Evolutionary conservation across 2,329 filamentous ascomycete species (phyloP), one percentile per base, ranked within the genome.

Genomic region (Paecilomyces formosus): DNA sequence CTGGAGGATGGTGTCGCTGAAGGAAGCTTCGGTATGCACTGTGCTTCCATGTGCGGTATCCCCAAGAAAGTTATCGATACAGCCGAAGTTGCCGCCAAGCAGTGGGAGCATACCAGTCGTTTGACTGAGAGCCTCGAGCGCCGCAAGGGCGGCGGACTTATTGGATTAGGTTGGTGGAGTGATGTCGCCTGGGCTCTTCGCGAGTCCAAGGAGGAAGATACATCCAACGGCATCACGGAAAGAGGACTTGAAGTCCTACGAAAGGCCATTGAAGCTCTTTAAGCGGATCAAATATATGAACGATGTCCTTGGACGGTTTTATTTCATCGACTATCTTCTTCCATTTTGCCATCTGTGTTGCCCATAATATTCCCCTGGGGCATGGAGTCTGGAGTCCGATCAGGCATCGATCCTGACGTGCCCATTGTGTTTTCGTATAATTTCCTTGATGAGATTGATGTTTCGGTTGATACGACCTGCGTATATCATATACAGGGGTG

Each of bases 21-120:
- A 74, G 94, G 94, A 15, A 96, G 90, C 69, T 99, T 97, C 69
- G 94, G 94, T 67, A 99, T 99, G 94, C 94, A 99, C 74, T 99
- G 94, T 71, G 94, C 94, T 0, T 88, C 91, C 60, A 99, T 99
- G 94, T 99, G 94, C 67, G 94, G 94, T 0, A 97, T 99, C 63
- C 85, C 91, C 0, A 79, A 80, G 52, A 87, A 87, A 57, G 86
- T 99, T 15, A 91, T 99, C 61, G 87, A 92, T 69, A 80, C 88
- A 22, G 94, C 94, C 0, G 94, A 99, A 74, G 84, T 87, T 22
- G 94, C 94, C 5, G 94, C 94, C 1, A 86, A 82, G 65, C 90
- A 92, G 68, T 97, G 94, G 92, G 94, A 99, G 77, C 92, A 97
- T 73, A 97, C 94, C 0, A 93, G 89, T 65, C 82, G 91, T 21